Base-by-base conservation (phyloP, 441 rosid species). In the Melastoma candidum region DNA sequence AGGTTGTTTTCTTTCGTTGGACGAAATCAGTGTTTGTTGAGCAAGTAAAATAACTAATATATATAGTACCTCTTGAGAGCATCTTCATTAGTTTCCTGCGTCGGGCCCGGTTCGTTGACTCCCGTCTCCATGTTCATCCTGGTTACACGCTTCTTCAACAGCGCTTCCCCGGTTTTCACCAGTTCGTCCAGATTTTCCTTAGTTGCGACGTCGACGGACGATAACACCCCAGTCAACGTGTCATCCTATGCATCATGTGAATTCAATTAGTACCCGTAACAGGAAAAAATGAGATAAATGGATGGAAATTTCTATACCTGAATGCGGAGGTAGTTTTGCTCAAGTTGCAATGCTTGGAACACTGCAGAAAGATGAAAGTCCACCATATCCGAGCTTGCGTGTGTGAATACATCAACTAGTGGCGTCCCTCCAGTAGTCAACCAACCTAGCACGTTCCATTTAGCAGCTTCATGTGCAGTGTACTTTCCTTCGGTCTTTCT, bases 361-460 rank as follows among this genome's bases (percentile, higher is more conserved):
- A 80, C 75, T 1, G 66, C 64, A 41, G 70, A 62, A 36, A 77
- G 70, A 58, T 80, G 84, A 47, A 66, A 75, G 55, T 87, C 78
- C 46, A 89, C 93, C 75, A 77, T 77, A 58, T 80, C 79, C 3
- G 73, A 72, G 60, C 81, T 75, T 7, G 81, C 78, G 11, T 77
- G 73, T 43, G 57, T 63, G 49, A 80, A 77, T 7, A 63, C 69
- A 47, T 80, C 77, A 1, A 73, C 54, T 51, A 77, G 45, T 0
- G 86, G 86, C 6, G 64, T 73, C 9, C 70, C 64, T 0, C 69
- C 59, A 11, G 45, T 25, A 10, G 49, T 53, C 54, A 78, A 47
- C 83, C 83, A 78, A 12, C 72, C 68, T 64, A 78, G 49, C 3
- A 68, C 5, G 0, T 80, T 77, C 78, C 76, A 75, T 24, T 59